Conservation (phyloP, 23 red algal species). For the Cyanidium caldarium region DNA sequence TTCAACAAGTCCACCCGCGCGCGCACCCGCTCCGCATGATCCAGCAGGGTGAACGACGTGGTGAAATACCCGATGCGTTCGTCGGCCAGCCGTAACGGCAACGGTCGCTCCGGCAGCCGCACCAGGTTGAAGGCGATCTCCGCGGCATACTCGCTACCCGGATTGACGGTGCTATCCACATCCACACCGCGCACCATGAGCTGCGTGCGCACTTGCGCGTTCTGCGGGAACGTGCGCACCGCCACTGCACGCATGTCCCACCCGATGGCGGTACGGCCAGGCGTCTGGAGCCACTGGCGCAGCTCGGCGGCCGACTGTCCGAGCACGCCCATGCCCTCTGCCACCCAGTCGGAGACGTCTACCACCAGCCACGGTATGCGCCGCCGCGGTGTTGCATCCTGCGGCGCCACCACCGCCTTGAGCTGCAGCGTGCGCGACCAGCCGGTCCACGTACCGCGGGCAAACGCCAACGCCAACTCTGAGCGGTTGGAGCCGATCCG, state of each 20-base stretch:
- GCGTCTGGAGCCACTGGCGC: not conserved
- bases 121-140: conserved; percentile 2
- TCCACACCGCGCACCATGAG: not conserved
- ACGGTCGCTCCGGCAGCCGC: not conserved
- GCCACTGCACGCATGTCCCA: not conserved
- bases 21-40: not conserved
- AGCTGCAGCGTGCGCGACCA: not conserved
- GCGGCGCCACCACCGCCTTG: not conserved
- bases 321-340: not conserved
- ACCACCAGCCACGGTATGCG: not conserved
- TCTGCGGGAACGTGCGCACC: not conserved
- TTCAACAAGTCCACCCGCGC: not conserved
- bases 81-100: conserved; percentile 4
- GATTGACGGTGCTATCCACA: not conserved
- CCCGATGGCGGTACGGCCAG: not conserved
- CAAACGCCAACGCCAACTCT: not conserved
- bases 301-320: not conserved
- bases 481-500: not conserved
- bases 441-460: conserved; percentile 4
- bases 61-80: conserved; percentile 21
- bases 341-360: conserved; percentile 3
- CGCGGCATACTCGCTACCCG: not conserved
- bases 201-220: not conserved
- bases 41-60: not conserved
- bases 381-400: not conserved